Evolutionary conservation across 1,284 basidiomycete species (phyloP), one percentile per base, ranked within the genome.

Genomic region (Sanguinoderma infundibulare): DNA sequence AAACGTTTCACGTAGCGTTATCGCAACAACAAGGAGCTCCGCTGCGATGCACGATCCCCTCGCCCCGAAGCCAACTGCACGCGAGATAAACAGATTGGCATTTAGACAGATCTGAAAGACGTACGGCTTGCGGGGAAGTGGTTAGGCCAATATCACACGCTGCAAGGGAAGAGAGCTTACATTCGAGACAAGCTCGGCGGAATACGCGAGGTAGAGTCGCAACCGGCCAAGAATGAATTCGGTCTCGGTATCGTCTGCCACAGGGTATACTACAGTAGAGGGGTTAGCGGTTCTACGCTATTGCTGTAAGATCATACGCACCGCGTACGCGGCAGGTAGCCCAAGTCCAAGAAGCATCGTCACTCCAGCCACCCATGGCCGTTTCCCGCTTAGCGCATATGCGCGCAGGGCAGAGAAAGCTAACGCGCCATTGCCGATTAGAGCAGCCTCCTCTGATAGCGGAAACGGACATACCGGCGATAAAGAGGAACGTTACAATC

Each of bases 371-470:
- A 51, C 17, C 61, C 53, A 62, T 5, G 46, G 8, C 5, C 54
- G 53, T 20, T 56, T 59, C 14, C 62, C 58, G 14, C 50, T 57
- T 12, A 60, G 30, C 17, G 62, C 62, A 24, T 60, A 60, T 22
- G 44, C 54, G 1, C 54, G 51, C 39, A 63, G 42, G 5, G 62
- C 50, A 20, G 62, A 57, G 39, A 63, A 63, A 5, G 47, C 58
- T 63, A 24, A 1, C 20, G 10, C 12, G 2, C 3, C 15, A 15
- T 36, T 3, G 10, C 24, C 20, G 15, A 35, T 15, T 12, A 10
- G 8, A 24, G 7, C 12, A 17, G 20, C 17, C 17, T n/a, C n/a
- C n/a, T 34, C 2, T 1, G 7, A 12, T 12, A 1, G 20, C 2
- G 12, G 7, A 8, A 28, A 22, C 5, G 15, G 1, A 2, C 57